These are phyloP conservation scores for Epichloe bromicola DNA, from an alignment of 2,329 filamentous ascomycete genomes.

Conservation along the genomic window DNA sequence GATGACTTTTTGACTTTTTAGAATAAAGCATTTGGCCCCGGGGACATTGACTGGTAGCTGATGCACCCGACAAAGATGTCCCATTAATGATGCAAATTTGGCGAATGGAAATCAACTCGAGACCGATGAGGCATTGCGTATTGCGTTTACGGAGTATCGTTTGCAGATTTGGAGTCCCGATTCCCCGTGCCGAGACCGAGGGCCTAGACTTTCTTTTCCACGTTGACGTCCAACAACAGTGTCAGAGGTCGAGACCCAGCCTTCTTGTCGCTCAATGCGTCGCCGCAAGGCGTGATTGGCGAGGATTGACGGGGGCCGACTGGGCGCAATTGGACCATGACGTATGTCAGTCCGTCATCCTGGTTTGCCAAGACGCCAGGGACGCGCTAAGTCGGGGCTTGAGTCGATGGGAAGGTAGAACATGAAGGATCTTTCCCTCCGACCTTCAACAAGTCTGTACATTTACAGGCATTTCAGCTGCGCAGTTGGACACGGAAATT, in stretches of 20 bases:
- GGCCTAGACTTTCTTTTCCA: neutral
- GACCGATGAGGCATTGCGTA: neutral
- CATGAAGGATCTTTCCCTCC: neutral
- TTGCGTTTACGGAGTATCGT: neutral
- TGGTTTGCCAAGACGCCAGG: conserved; percentile 4
- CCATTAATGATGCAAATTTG: too few species aligned
- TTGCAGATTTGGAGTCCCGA: too few species aligned
- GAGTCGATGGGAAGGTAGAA: neutral
- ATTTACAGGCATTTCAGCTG: too few species aligned
- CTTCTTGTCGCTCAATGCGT: neutral
- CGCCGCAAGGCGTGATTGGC: conserved; percentile 1
- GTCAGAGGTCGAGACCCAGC: neutral
- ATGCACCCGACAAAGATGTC: too few species aligned
- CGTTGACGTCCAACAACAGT: neutral
- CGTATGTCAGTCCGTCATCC: conserved; percentile 3
- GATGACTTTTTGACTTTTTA: too few species aligned
- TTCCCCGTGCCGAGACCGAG: neutral
- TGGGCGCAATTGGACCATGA: neutral
- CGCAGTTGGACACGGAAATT: too few species aligned
- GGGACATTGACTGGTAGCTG: too few species aligned
- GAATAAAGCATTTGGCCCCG: too few species aligned
- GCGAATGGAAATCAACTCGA: too few species aligned
- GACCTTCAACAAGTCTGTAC: neutral
- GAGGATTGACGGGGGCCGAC: neutral
- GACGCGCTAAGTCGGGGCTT: neutral